A percentile compares a stretch with the other conserved stretches of the same genome.
These are phyloP conservation scores for Neurospora africana DNA, from an alignment of 495 filamentous ascomycete genomes.

Conservation along the genomic window DNA sequence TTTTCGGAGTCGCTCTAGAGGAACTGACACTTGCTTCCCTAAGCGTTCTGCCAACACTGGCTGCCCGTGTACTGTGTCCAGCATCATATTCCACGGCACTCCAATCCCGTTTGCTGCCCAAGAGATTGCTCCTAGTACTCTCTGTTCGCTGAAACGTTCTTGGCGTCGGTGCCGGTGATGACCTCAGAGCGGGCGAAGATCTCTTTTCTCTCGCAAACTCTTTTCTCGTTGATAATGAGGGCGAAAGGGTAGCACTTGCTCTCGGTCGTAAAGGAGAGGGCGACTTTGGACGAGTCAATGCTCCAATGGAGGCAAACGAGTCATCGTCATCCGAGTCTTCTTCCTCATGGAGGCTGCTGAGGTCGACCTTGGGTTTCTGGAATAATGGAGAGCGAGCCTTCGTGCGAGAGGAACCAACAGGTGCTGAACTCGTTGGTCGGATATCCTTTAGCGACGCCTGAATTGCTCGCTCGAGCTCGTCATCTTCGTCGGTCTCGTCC, in stretches of 20 bases:
- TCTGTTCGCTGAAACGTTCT: neutral
- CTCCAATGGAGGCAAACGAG: slow-evolving; percentile 4
- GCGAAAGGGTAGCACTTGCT: neutral
- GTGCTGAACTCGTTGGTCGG: neutral
- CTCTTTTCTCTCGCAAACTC: neutral
- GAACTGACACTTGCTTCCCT: neutral
- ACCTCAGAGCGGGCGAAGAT: slow-evolving; percentile 5
- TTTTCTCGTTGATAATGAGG: neutral
- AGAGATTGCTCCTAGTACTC: neutral
- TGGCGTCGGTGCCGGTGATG: neutral
- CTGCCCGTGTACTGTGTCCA: neutral
- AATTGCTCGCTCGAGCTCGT: neutral
- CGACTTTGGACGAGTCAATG: neutral
- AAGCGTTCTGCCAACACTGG: neutral
- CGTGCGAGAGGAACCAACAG: neutral
- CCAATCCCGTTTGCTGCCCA: neutral
- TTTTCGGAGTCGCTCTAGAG: neutral
- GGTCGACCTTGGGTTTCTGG: neutral
- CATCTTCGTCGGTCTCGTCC: neutral
- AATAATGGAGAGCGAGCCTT: neutral
- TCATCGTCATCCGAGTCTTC: slow-evolving; percentile 5
- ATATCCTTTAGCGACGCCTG: neutral
- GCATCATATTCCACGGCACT: neutral
- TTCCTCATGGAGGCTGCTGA: neutral
- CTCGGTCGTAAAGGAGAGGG: neutral